Conservation (phyloP, 768 basidiomycete genomes). For the Collybiopsis luxurians region DNA sequence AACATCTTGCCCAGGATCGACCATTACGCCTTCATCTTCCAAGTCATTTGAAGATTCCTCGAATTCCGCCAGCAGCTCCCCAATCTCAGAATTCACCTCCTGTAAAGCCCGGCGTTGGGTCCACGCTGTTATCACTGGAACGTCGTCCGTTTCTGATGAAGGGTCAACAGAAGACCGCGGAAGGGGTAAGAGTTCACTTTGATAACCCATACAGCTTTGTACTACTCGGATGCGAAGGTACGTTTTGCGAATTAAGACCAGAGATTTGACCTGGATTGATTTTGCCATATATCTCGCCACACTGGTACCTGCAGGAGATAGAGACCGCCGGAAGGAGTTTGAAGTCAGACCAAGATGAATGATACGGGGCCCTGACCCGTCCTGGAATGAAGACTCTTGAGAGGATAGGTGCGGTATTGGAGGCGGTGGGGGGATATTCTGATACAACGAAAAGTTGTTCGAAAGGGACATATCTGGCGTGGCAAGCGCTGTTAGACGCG, state of each 20-base stretch:
- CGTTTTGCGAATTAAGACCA: constrained; percentile 51
- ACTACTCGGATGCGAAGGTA: constrained; percentile 61
- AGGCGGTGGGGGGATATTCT: not conserved
- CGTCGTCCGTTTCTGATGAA: constrained; percentile 28
- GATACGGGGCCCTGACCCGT: constrained; percentile 42
- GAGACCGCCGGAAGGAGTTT: constrained; percentile 16
- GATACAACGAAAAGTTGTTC: not conserved
- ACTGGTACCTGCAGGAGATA: constrained; percentile 18
- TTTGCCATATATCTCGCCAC: constrained; percentile 25
- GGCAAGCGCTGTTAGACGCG: constrained; percentile 31
- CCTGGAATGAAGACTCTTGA: not conserved
- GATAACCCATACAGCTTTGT: constrained; percentile 65
- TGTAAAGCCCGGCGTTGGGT: constrained; percentile 50
- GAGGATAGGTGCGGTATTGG: not conserved
- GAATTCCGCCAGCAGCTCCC: constrained; percentile 60
- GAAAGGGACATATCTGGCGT: constrained; percentile 15
- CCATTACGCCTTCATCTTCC: constrained; percentile 27
- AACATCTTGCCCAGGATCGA: no score
- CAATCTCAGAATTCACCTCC: constrained; percentile 52
- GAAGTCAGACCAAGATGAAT: constrained; percentile 59
- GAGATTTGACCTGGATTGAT: constrained; percentile 46
- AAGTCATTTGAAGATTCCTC: constrained; percentile 29
- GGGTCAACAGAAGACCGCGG: constrained; percentile 17
- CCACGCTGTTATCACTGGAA: constrained; percentile 42
- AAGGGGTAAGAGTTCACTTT: constrained; percentile 46